Evolutionary conservation across 2,329 filamentous ascomycete species (phyloP).

Genomic region (Aspergillus sojae): DNA sequence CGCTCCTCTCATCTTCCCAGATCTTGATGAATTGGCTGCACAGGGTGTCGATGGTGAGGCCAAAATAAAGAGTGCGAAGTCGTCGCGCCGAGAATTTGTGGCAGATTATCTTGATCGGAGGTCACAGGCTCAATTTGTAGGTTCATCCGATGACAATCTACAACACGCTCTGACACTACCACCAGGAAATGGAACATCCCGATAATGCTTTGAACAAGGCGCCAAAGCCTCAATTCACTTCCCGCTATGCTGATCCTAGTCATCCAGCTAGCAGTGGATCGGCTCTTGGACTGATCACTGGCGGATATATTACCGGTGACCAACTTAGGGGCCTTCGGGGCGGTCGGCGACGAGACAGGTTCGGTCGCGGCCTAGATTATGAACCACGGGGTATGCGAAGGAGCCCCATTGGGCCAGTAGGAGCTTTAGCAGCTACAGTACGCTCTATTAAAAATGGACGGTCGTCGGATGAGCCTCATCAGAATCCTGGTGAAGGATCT

Average conservation of each 20-base stretch:
- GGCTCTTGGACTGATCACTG: conserved; percentile 50
- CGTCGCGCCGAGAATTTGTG: conserved; percentile 37
- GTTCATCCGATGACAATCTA: conserved; percentile 12
- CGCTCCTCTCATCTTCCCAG: conserved; percentile 55
- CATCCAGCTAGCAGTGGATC: conserved; percentile 55
- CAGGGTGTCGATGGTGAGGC: conserved; percentile 13
- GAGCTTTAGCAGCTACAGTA: neutral
- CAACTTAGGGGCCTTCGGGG: conserved; percentile 11
- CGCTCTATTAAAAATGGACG: neutral
- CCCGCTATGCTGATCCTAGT: conserved; percentile 55
- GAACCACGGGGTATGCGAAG: neutral
- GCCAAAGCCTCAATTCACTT: conserved; percentile 44
- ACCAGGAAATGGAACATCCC: conserved; percentile 43
- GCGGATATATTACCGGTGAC: conserved; percentile 42
- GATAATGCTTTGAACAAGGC: conserved; percentile 39
- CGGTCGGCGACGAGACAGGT: conserved; percentile 7
- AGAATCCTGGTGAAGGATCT: neutral
- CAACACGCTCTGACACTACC: neutral
- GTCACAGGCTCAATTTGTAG: conserved; percentile 50
- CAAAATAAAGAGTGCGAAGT: conserved; percentile 18
- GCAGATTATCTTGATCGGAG: conserved; percentile 54
- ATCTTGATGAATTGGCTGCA: conserved; percentile 35
- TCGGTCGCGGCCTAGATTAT: neutral
- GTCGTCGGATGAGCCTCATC: neutral
- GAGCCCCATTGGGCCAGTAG: neutral